Evolutionary conservation across 2,329 filamentous ascomycete species (phyloP), one percentile per base, ranked within the genome.

Genomic region (Graphilbum fragrans): DNA sequence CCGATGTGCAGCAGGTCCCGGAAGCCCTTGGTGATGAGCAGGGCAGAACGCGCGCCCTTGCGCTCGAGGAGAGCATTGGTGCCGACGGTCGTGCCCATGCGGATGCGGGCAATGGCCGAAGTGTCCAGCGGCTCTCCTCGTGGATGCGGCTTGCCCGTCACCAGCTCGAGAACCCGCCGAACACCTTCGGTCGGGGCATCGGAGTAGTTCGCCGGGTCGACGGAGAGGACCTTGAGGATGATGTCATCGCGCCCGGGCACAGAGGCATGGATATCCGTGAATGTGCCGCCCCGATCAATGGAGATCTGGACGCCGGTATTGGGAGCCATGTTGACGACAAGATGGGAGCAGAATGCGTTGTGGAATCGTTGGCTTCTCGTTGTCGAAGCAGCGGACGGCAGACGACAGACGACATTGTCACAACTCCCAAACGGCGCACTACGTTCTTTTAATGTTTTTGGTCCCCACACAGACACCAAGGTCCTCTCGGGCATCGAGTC

Each of bases 261-360:
- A 86, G 18, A 94, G 83, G 56, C 86, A 94, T n/a, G n/a, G n/a
- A n/a, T n/a, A 62, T 94, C 87, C 32, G 87, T 94, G 58, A 94
- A 94, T 22, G 87, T 94, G 44, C 87, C 87, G 50, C 87, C 87
- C 46, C 87, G 80, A 53, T 75, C 72, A 44, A 87, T 87, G 50
- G 82, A 81, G 51, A 87, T 86, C n/a, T n/a, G n/a, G n/a, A n/a
- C n/a, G n/a, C n/a, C n/a, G n/a, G n/a, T n/a, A n/a, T n/a, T n/a
- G n/a, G n/a, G n/a, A n/a, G n/a, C n/a, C n/a, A n/a, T n/a, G n/a
- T n/a, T n/a, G n/a, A n/a, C n/a, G n/a, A n/a, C n/a, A n/a, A n/a
- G n/a, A n/a, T n/a, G n/a, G n/a, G n/a, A n/a, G n/a, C n/a, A n/a
- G n/a, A n/a, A n/a, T n/a, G n/a, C n/a, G n/a, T n/a, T n/a, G n/a